A percentile compares a stretch with the other conserved stretches of the same genome.
phyloP scores from a whole-genome alignment of 2,329 filamentous ascomycete genomes.

The Aureobasidium zeae region DNA sequence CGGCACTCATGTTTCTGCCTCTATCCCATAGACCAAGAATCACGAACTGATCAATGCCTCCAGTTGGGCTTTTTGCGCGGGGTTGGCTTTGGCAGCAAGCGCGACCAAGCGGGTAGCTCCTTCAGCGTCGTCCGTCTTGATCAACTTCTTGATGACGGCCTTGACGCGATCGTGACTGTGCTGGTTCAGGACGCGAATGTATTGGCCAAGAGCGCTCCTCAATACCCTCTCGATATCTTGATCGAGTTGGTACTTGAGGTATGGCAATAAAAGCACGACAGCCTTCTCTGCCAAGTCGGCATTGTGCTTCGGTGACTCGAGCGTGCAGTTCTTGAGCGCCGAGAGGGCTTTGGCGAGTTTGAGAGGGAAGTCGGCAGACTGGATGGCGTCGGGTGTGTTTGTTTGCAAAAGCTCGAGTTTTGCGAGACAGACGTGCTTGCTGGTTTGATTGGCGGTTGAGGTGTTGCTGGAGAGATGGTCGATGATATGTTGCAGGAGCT shows the following conservation, averaged over 20 bases:
- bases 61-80: slow-evolving; percentile 6
- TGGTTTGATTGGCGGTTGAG: slow-evolving; percentile 49
- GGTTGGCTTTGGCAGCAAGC: slow-evolving; percentile 3
- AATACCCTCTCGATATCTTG: slow-evolving; percentile 46
- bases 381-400: slow-evolving; percentile 47
- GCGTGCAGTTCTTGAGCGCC: slow-evolving; percentile 47
- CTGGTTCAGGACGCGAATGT: slow-evolving; percentile 18
- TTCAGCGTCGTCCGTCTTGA: background rate
- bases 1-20: no score
- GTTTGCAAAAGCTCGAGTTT: slow-evolving; percentile 61
- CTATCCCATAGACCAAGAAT: no score
- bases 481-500: slow-evolving; percentile 65
- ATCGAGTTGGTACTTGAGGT: slow-evolving; percentile 41
- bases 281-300: slow-evolving; percentile 37
- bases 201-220: slow-evolving; percentile 32
- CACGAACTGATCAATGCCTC: slow-evolving; percentile 7
- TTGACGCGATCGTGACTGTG: slow-evolving; percentile 10
- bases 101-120: slow-evolving; percentile 2
- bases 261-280: slow-evolving; percentile 41
- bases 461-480: slow-evolving; percentile 41
- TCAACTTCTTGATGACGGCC: slow-evolving; percentile 1
- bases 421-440: slow-evolving; percentile 58
- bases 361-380: slow-evolving; percentile 49
- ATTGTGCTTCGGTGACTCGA: slow-evolving; percentile 28
- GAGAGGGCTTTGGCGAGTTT: slow-evolving; percentile 58